Percentiles rank a stretch among this genome's conserved stretches.
Evolutionary conservation across 257 asterid genomes (phyloP).

Genomic region (Solanum lycopersicoides): DNA sequence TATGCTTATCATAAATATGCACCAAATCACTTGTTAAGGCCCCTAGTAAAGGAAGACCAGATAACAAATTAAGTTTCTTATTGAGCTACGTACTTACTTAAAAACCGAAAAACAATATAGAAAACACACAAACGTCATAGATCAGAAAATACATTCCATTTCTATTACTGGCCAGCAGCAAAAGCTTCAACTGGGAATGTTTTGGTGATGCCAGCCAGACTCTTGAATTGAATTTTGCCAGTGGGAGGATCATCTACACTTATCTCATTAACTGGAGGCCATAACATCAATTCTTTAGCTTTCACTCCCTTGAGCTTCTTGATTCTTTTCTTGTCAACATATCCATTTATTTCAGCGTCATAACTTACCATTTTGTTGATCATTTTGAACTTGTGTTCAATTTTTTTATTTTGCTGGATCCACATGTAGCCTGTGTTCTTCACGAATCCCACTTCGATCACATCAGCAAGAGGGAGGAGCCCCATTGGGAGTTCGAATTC

Average conservation of each 20-base stretch:
- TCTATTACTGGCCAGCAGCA: slow-evolving; percentile 43
- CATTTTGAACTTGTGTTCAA: slow-evolving; percentile 56
- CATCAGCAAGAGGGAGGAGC: slow-evolving; percentile 61
- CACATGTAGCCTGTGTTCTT: slow-evolving; percentile 63
- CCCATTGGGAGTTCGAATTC: slow-evolving; percentile 65
- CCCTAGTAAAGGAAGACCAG: not conserved
- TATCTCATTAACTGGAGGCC: slow-evolving; percentile 45
- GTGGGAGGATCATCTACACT: slow-evolving; percentile 33
- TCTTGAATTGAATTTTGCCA: slow-evolving; percentile 68
- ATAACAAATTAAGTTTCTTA: no score
- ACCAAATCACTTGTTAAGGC: no score
- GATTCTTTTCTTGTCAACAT: slow-evolving; percentile 47
- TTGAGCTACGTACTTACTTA: no score
- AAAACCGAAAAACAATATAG: no score
- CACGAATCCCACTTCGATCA: slow-evolving; percentile 60
- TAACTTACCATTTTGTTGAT: slow-evolving; percentile 62
- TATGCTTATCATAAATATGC: no score
- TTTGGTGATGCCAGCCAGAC: slow-evolving; percentile 73
- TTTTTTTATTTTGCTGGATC: slow-evolving; percentile 51
- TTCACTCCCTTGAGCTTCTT: slow-evolving; percentile 73
- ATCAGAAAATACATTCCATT: not conserved
- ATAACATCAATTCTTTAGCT: not conserved
- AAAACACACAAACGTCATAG: not conserved
- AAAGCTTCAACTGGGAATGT: slow-evolving; percentile 68
- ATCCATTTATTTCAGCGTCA: slow-evolving; percentile 33